phyloP scores from a whole-genome alignment of 441 rosid species.

The Populus hybrid region DNA sequence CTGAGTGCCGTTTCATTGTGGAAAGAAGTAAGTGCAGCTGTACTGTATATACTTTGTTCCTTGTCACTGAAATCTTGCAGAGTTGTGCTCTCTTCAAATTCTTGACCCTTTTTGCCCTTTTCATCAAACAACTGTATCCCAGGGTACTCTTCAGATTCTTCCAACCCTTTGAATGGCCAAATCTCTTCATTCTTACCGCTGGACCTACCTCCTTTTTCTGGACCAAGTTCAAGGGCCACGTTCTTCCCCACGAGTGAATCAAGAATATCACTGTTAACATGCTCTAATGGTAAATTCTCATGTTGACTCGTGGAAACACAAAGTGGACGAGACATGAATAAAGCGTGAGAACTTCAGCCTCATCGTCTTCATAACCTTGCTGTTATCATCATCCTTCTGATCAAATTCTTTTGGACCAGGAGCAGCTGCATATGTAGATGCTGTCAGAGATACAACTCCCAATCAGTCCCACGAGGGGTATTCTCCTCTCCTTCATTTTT shows the following conservation, averaged over 20 bases:
- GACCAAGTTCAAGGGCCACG: constrained; percentile 26
- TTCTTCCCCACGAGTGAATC: constrained; percentile 42
- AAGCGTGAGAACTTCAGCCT: constrained; percentile 59
- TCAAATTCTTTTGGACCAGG: constrained; percentile 63
- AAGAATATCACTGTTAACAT: constrained; percentile 34
- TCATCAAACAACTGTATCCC: constrained; percentile 42
- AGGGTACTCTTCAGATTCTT: constrained; percentile 49
- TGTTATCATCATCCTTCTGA: constrained; percentile 32
- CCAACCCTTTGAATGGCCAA: constrained; percentile 39
- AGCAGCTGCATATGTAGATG: constrained; percentile 91
- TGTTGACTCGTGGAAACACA: constrained; percentile 80
- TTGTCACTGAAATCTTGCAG: constrained; percentile 33
- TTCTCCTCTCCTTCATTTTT: constrained; percentile 59
- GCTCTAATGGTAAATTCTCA: constrained; percentile 69
- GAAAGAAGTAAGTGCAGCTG: constrained; percentile 45
- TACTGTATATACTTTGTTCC: constrained; percentile 48
- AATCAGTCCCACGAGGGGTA: constrained; percentile 65
- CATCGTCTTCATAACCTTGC: constrained; percentile 30
- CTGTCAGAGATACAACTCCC: constrained; percentile 97
- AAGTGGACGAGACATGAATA: constrained; percentile 85
- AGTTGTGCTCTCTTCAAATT: constrained; percentile 36
- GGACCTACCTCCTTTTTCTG: constrained; percentile 37
- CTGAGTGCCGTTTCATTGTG: constrained; percentile 44
- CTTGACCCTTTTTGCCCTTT: constrained; percentile 33
- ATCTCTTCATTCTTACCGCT: constrained; percentile 51